A percentile compares a stretch with the other conserved stretches of the same genome.
phyloP scores from a whole-genome alignment of 2,329 filamentous ascomycete genomes.

The Fusarium sp. region DNA sequence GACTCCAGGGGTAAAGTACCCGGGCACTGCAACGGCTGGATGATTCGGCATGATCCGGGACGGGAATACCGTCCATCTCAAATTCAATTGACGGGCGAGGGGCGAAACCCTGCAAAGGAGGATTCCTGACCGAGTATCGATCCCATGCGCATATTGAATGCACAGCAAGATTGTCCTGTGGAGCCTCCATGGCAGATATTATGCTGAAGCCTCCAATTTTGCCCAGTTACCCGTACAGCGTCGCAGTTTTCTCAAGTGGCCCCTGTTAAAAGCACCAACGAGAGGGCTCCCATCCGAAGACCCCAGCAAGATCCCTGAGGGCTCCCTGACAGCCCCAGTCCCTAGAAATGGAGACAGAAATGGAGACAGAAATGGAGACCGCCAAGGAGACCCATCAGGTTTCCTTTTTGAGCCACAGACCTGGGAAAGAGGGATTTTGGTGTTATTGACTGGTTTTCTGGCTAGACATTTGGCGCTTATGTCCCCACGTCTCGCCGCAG shows the following conservation, averaged over 20 bases:
- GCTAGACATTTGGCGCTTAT: slow-evolving; percentile 1
- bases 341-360: slow-evolving; percentile 32
- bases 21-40: neutral
- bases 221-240: slow-evolving; percentile 14
- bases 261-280: slow-evolving; percentile 7
- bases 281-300: slow-evolving; percentile 21
- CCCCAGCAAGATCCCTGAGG: slow-evolving; percentile 22
- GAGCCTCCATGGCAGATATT: slow-evolving; percentile 8
- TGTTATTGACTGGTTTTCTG: neutral
- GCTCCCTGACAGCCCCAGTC: slow-evolving; percentile 9
- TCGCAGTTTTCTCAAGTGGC: slow-evolving; percentile 16
- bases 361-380: slow-evolving; percentile 32
- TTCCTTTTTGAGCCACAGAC: slow-evolving; percentile 23
- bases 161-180: slow-evolving; percentile 17
- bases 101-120: slow-evolving; percentile 2
- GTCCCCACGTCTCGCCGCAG: slow-evolving; percentile 1
- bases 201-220: slow-evolving; percentile 11
- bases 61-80: neutral
- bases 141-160: slow-evolving; percentile 18
- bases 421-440: slow-evolving; percentile 5
- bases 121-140: slow-evolving; percentile 11
- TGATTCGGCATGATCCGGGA: neutral
- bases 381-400: slow-evolving; percentile 29
- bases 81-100: neutral
- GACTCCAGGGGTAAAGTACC: neutral